These are phyloP conservation scores for Colletotrichum trifolii DNA, from an alignment of 2,329 filamentous ascomycete species.

Conservation along the genomic window DNA sequence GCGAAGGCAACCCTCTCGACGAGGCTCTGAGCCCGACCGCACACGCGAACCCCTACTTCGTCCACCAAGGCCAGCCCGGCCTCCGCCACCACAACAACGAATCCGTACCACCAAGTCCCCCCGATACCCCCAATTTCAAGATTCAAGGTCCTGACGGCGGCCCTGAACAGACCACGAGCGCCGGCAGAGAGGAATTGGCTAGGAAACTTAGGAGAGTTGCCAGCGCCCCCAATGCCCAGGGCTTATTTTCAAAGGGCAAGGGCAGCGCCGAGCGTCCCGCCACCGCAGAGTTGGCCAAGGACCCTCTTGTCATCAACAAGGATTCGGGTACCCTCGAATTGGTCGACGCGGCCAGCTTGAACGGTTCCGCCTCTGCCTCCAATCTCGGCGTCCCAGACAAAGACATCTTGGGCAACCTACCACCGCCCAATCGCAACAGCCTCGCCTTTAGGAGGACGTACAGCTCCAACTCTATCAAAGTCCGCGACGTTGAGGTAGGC, in stretches of 20 bases:
- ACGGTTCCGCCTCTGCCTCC: constrained; percentile 43
- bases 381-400: constrained; percentile 52
- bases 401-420: constrained; percentile 70
- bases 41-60: constrained; percentile 96
- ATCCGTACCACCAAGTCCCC: constrained; percentile 91
- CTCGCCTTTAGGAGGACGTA: constrained; percentile 93
- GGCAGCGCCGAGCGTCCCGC: constrained; percentile 75
- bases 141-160: constrained; percentile 74
- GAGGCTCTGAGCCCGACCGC: constrained; percentile 92
- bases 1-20: constrained; percentile 91
- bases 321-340: constrained; percentile 59
- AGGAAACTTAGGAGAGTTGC: constrained; percentile 93
- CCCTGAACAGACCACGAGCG: constrained; percentile 75
- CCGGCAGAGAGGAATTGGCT: constrained; percentile 93
- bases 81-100: constrained; percentile 94
- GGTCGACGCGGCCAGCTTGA: constrained; percentile 54
- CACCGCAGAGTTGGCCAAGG: constrained; percentile 88
- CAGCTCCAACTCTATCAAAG: constrained; percentile 99
- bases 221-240: constrained; percentile 96
- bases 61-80: constrained; percentile 92
- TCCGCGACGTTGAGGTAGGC: constrained; percentile 94
- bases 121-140: constrained; percentile 86
- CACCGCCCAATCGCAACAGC: constrained; percentile 73
- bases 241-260: constrained; percentile 77
- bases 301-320: constrained; percentile 73